Conservation (phyloP, 202 grass and related monocot species). For the Alloteropsis angusta region DNA sequence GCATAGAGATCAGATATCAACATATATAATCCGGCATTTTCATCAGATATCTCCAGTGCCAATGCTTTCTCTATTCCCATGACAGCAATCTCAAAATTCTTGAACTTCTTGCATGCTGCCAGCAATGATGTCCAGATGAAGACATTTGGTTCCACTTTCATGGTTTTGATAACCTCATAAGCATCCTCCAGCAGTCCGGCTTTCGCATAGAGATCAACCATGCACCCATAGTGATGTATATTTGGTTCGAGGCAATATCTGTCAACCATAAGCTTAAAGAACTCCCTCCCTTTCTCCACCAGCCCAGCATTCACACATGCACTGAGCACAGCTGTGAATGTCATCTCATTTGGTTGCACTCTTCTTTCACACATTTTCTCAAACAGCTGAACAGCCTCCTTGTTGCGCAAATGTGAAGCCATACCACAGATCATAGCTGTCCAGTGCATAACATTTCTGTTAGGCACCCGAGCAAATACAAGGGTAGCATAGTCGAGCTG, state of each 20-base stretch:
- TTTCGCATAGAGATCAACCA: conserved; percentile 65
- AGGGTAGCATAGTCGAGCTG: conserved; percentile 30
- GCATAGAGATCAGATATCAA: conserved; percentile 63
- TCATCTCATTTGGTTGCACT: conserved; percentile 43
- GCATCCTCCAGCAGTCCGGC: conserved; percentile 62
- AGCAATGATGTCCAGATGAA: conserved; percentile 63
- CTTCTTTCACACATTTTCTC: conserved; percentile 37
- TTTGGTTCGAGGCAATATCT: conserved; percentile 43
- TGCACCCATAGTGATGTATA: conserved; percentile 70
- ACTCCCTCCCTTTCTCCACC: conserved; percentile 42
- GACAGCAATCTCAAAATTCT: conserved; percentile 56
- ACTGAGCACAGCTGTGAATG: conserved; percentile 47
- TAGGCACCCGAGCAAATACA: conserved; percentile 32
- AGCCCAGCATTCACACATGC: conserved; percentile 50
- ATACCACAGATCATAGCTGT: conserved; percentile 55
- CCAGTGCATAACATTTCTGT: conserved; percentile 47
- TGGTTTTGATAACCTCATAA: conserved; percentile 56
- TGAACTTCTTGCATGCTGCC: conserved; percentile 45
- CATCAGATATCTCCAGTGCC: conserved; percentile 41
- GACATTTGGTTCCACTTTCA: conserved; percentile 54
- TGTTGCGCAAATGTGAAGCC: conserved; percentile 21
- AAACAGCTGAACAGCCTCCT: conserved; percentile 39
- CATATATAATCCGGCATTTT: conserved; percentile 45
- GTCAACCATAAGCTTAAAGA: conserved; percentile 49
- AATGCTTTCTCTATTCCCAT: conserved; percentile 56